Base-by-base conservation (phyloP, 164 flowering plant species). In the Kingdonia uniflora region DNA sequence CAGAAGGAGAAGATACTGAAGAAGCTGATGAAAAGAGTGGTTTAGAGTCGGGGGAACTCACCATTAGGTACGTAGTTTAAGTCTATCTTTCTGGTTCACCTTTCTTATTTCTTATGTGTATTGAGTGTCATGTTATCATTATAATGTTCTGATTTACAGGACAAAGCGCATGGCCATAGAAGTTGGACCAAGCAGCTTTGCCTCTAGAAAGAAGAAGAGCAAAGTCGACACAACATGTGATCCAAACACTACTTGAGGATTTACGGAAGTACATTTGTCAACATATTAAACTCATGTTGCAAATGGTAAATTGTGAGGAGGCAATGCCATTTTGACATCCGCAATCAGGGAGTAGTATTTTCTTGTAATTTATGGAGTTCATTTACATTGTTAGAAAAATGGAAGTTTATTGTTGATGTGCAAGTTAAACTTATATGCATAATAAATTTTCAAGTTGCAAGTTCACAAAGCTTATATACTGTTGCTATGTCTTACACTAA, bases 131-230 rank as follows among this genome's bases (percentile, higher is more conserved):
- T 47, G 16, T 19, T n/a, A 5, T 13, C 42, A 51, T n/a, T n/a
- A 41, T 22, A 42, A 52, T 35, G 26, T 19, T 37, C 46, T 62
- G 52, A 13, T 52, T 54, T 65, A 61, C 81, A 91, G 97, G 66
- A 71, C 83, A 25, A 91, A 85, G 72, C 75, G 95, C 57, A 75
- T 78, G 81, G 69, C 92, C 25, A 67, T 77, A 19, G 95, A 76
- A 63, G 66, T 78, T 58, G 89, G 84, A 57, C 91, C 91, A 13
- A 82, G 84, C 75, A 81, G 82, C 66, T 74, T 72, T 76, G 85
- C 87, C 39, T 74, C 89, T 1, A 81, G 81, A 65, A 87, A 87
- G 76, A 90, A 87, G 76, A 82, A 80, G 71, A 81, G 67, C 35
- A 80, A 73, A 72, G 75, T 64, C 19, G 44, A 60, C 11, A 25